Base-by-base conservation (phyloP, 2,329 filamentous ascomycete genomes). In the Geosmithia putterillii region DNA sequence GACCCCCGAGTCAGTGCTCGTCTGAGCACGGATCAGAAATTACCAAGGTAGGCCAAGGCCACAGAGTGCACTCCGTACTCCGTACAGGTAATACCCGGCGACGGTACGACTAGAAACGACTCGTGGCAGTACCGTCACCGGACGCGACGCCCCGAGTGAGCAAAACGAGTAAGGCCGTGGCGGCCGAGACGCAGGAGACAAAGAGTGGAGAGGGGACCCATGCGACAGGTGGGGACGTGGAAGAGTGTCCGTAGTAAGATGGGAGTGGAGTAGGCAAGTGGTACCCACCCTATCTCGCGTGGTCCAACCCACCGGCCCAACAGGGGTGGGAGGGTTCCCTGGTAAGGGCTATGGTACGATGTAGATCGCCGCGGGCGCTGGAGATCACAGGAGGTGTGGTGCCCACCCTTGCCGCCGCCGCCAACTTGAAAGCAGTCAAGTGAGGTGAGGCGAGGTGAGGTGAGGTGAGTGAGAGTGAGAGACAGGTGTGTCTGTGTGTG, bases 311-410 rank as follows among this genome's bases (percentile, higher is more conserved):
- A 38, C 28, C 41, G 38, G 28, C 37, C 32, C 28, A 32, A 28
- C 37, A 15, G 34, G 41, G 43, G 44, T 32, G 28, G 28, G 10
- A n/a, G 10, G 10, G 28, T 32, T 32, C 28, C 28, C 10, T 32
- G 28, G 28, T 32, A n/a, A n/a, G n/a, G n/a, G n/a, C n/a, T n/a
- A 32, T 32, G 28, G 28, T 12, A 20, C 44, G 41, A 38, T 41
- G 42, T 9, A 38, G 44, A 46, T 46, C 44, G 44, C 25, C 44
- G 44, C 44, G 37, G 44, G 35, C 44, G 23, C 40, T 46, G 44
- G 44, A 46, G 44, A 46, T 46, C 44, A 46, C 44, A 46, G 44
- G 44, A 46, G 41, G 21, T 21, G 17, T 19, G 36, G 14, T 25
- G 22, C n/a, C 25, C 19, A 15, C 41, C 25, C 21, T 42, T 42